Conservation (phyloP, 2,329 filamentous ascomycete genomes). For the Dactylellina parvicollis region DNA sequence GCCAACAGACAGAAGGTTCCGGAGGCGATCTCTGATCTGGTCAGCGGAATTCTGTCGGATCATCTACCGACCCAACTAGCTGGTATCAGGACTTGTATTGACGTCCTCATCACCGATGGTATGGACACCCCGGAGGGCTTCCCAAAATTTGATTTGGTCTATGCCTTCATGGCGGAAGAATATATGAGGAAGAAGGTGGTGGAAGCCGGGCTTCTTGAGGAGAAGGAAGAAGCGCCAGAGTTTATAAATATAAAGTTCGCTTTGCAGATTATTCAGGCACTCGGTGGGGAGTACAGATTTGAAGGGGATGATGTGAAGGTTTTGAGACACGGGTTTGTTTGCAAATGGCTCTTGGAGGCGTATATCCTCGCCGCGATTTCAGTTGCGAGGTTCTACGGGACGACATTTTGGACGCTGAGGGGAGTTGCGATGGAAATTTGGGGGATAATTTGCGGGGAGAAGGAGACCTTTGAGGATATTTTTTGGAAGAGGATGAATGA, state of each 20-base stretch:
- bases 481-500: slow-evolving; percentile 30
- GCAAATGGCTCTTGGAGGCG: slow-evolving; percentile 49
- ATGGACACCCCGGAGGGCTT: slow-evolving; percentile 21
- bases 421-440: slow-evolving; percentile 10
- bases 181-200: background rate
- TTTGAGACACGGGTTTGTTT: slow-evolving; percentile 30
- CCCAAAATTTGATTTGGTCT: slow-evolving; percentile 41
- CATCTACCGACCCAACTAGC: slow-evolving; percentile 5
- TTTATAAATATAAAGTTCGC: slow-evolving; percentile 22
- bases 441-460: slow-evolving; percentile 35
- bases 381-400: slow-evolving; percentile 30
- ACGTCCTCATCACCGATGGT: background rate
- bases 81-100: slow-evolving; percentile 16
- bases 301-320: slow-evolving; percentile 25
- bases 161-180: slow-evolving; percentile 38
- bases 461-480: slow-evolving; percentile 29
- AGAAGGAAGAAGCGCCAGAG: background rate
- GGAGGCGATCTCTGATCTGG: slow-evolving; percentile 9
- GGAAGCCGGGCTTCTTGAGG: background rate
- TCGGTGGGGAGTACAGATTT: slow-evolving; percentile 31
- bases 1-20: background rate
- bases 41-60: background rate
- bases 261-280: slow-evolving; percentile 20
- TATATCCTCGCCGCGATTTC: slow-evolving; percentile 36
- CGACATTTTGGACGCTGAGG: slow-evolving; percentile 27